Evolutionary conservation across 2,329 filamentous ascomycete genomes (phyloP), one percentile per base, ranked within the genome.

Genomic region (Cordyceps pruinosa): DNA sequence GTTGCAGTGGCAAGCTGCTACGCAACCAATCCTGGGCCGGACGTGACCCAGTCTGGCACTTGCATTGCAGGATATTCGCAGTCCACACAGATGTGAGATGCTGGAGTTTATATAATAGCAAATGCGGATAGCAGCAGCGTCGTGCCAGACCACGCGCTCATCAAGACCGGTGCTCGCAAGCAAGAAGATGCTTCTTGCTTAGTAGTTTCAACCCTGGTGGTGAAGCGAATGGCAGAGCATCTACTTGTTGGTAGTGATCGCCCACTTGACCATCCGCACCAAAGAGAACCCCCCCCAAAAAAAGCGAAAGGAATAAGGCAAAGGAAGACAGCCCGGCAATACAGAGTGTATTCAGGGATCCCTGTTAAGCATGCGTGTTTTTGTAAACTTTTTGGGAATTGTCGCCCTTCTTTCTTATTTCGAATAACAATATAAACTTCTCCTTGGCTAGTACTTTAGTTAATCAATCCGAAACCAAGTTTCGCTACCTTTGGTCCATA

Each of bases 1-100:
- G 60, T 64, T 63, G 62, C 63, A 64, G 66, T 61, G 63, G 59
- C 45, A 51, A 39, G 21, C 17, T 46, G 55, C 55, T 19, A 32
- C 21, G 39, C 46, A 51, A 12, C 44, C 45, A 51, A 12, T 34
- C 45, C 44, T 12, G 44, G 45, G 45, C 53, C 53, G 32, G 53
- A 48, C 19, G 19, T 25, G 26, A 56, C 53, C 35, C 37, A 30
- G 28, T 49, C 46, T 50, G 54, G 46, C 47, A 30, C 54, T 30
- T 50, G 46, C 45, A 28, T 48, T 28, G 54, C 26, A 44, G 23
- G 45, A 28, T 44, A 37, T 39, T 49, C 46, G 54, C 46, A 41
- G 45, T 45, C 46, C 28, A 44, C 30, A 2, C 17, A 57, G 45
- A 42, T 23, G 7, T 39, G 39, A 50, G 54, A 28, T 57, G 54